Evolutionary conservation across 805 yeast genomes (phyloP).

Genomic region (Debaryomyces maramus): DNA sequence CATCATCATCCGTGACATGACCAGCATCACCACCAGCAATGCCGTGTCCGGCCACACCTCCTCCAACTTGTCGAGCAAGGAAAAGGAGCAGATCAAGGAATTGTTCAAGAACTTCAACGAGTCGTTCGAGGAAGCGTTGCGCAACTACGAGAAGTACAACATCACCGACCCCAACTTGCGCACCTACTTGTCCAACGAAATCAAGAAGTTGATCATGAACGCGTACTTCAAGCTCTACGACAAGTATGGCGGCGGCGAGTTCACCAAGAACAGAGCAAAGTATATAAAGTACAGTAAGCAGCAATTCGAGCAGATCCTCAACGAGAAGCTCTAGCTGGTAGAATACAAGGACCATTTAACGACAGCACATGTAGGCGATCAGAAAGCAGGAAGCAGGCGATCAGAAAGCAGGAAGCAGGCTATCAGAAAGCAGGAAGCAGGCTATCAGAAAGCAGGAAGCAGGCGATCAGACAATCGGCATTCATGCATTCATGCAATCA

Average conservation of each 20-base stretch:
- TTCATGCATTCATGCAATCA: too few relatives aligned
- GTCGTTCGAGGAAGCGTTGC: slow-evolving; percentile 75
- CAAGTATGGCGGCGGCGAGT: slow-evolving; percentile 67
- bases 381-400: too few relatives aligned
- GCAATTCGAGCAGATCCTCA: slow-evolving; percentile 39
- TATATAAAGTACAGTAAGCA: slow-evolving; percentile 64
- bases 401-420: too few relatives aligned
- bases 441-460: too few relatives aligned
- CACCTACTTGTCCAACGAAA: slow-evolving; percentile 65
- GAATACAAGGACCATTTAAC: too few relatives aligned
- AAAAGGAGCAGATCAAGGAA: slow-evolving; percentile 80
- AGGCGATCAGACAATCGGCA: too few relatives aligned
- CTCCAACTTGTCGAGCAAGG: slow-evolving; percentile 51
- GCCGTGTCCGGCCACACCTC: slow-evolving; percentile 20
- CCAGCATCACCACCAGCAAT: slow-evolving; percentile 59
- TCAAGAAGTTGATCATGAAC: slow-evolving; percentile 71
- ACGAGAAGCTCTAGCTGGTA: slow-evolving; percentile 7
- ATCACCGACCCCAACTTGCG: slow-evolving; percentile 68
- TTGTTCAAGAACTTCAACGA: slow-evolving; percentile 79
- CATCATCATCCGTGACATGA: slow-evolving; percentile 69
- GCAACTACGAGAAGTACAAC: slow-evolving; percentile 61
- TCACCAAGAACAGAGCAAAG: slow-evolving; percentile 68
- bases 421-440: too few relatives aligned
- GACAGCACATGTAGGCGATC: too few relatives aligned
- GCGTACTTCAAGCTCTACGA: slow-evolving; percentile 83